These are phyloP conservation scores for Schizophyllum amplum DNA, from an alignment of 1,284 basidiomycete species.

Conservation along the genomic window DNA sequence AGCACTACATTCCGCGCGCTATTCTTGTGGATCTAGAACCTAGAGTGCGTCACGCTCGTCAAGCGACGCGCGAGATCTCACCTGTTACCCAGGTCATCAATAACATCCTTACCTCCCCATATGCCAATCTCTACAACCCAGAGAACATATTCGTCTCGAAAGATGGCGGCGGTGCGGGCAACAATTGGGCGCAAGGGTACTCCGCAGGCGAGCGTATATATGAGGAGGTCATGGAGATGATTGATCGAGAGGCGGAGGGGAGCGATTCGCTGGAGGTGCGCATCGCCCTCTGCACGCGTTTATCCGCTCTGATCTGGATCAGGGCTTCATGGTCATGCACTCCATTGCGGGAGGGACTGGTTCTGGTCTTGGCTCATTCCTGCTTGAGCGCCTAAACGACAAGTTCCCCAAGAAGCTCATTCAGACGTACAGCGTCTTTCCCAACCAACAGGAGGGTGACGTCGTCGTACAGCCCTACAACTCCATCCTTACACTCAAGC, in stretches of 20 bases:
- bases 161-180: slow-evolving; percentile 96
- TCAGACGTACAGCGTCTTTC: slow-evolving; percentile 99
- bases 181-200: slow-evolving; percentile 98
- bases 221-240: slow-evolving; percentile 99
- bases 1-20: slow-evolving; percentile 96
- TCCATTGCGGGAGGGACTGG: slow-evolving; percentile 99
- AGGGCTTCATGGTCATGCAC: slow-evolving; percentile 99
- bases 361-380: slow-evolving; percentile 94
- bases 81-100: slow-evolving; percentile 75
- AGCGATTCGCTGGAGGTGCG: slow-evolving; percentile 89
- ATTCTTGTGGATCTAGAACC: slow-evolving; percentile 98
- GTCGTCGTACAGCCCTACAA: slow-evolving; percentile 99
- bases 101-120: slow-evolving; percentile 88
- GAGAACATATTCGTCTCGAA: slow-evolving; percentile 96
- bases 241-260: slow-evolving; percentile 97
- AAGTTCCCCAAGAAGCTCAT: slow-evolving; percentile 99
- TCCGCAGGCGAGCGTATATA: slow-evolving; percentile 86
- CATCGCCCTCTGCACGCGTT: too few species aligned
- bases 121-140: slow-evolving; percentile 93
- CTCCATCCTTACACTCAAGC: slow-evolving; percentile 88
- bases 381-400: slow-evolving; percentile 94
- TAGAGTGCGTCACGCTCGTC: slow-evolving; percentile 49
- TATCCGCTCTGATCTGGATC: slow-evolving; percentile 5
- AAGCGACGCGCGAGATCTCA: background rate
- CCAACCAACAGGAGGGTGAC: slow-evolving; percentile 85